Conservation (phyloP, 306 rosid species). For the Prunus kanzakura region DNA sequence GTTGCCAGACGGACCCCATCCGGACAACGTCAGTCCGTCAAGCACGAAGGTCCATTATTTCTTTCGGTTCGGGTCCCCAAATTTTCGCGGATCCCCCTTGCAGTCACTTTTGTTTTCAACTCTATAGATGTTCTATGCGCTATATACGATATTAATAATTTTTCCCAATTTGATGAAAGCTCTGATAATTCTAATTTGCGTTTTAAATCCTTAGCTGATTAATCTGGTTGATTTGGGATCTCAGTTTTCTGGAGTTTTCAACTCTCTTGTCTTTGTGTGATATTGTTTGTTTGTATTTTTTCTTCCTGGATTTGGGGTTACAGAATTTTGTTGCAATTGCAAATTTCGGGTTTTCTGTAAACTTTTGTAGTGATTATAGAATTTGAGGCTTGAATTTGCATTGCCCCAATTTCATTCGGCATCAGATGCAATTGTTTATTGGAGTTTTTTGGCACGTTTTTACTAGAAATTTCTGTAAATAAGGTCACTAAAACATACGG, state of each 20-base stretch:
- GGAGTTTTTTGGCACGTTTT: not conserved
- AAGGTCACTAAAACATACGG: not conserved
- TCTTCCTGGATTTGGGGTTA: not conserved
- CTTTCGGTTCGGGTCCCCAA: not conserved
- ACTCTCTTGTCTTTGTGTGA: not conserved
- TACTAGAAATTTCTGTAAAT: not conserved
- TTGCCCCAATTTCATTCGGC: not conserved
- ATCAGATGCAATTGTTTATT: not conserved
- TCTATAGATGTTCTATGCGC: not conserved
- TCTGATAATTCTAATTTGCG: not conserved
- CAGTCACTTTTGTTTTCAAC: not conserved
- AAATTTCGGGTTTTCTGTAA: not conserved
- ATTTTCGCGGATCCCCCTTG: not conserved
- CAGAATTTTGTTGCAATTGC: not conserved
- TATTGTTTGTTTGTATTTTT: not conserved
- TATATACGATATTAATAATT: not conserved
- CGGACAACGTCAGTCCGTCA: slow-evolving; percentile 91
- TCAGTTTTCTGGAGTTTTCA: not conserved
- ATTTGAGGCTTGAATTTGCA: not conserved
- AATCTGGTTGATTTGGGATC: not conserved
- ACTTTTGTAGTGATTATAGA: not conserved
- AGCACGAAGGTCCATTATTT: slow-evolving; percentile 70
- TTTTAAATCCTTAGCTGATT: not conserved
- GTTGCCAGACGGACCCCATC: slow-evolving; percentile 89
- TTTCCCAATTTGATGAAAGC: not conserved